phyloP scores from a whole-genome alignment of 306 rosid genomes.

The Cajanus cajan region DNA sequence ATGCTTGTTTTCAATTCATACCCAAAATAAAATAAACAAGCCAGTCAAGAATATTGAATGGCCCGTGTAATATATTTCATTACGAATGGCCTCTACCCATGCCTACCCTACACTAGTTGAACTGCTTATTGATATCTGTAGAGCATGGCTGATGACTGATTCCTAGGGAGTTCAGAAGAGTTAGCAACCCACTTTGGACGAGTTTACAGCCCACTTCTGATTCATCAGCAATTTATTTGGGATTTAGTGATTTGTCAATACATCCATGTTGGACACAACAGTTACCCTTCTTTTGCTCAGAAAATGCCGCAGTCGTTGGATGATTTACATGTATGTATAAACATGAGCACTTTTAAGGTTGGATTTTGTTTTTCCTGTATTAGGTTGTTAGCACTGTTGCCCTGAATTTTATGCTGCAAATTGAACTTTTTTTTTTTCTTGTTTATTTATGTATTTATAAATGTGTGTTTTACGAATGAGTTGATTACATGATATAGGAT shows the following conservation, averaged over 20 bases:
- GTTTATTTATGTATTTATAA: not conserved
- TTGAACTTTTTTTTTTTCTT: not conserved
- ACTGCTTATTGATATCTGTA: not conserved
- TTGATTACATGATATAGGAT: not conserved
- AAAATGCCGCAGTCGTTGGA: not conserved
- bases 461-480: not conserved
- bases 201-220: too few species aligned
- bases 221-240: too few species aligned
- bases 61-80: not conserved
- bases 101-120: not conserved
- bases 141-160: not conserved
- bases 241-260: too few species aligned
- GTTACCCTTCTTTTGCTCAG: not conserved
- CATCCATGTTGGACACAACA: too few species aligned
- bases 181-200: too few species aligned
- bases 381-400: not conserved
- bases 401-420: not conserved
- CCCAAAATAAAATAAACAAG: not conserved
- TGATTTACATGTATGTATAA: not conserved
- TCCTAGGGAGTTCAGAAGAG: too few species aligned
- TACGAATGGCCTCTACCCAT: not conserved
- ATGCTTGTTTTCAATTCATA: conserved; percentile 11
- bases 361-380: not conserved
- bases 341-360: not conserved
- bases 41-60: conserved; percentile 1